A percentile compares a stretch with the other conserved stretches of the same genome.
These are phyloP conservation scores for Penicillium sp. DNA, from an alignment of 2,329 filamentous ascomycete genomes.

Conservation along the genomic window DNA sequence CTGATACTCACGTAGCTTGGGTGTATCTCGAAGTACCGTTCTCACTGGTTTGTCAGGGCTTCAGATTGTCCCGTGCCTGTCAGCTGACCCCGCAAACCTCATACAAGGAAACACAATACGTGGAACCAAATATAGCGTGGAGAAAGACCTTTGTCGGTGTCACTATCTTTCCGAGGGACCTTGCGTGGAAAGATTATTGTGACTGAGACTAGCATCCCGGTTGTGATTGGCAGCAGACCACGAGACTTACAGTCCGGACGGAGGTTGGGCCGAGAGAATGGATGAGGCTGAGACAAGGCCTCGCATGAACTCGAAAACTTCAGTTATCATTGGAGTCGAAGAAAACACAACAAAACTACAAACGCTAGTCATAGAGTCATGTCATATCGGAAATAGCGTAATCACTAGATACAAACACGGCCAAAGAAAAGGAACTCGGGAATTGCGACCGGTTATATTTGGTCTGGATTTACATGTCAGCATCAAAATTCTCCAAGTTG, in stretches of 20 bases:
- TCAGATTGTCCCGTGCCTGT: not conserved
- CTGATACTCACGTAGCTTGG: not conserved
- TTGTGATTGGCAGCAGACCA: conserved; percentile 10
- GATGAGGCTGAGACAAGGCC: conserved; percentile 7
- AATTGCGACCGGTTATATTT: conserved; percentile 10
- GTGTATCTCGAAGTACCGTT: not conserved
- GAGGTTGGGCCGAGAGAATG: conserved; percentile 12
- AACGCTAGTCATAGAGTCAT: conserved; percentile 26
- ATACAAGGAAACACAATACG: not conserved
- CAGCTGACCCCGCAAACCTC: not conserved
- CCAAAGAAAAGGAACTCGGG: not conserved
- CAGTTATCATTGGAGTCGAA: conserved; percentile 3
- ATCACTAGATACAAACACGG: not conserved
- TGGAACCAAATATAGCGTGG: not conserved
- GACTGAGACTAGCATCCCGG: conserved; percentile 10
- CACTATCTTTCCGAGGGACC: conserved; percentile 8
- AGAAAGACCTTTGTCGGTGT: conserved; percentile 2
- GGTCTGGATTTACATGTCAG: conserved; percentile 12
- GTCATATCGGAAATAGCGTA: conserved; percentile 11
- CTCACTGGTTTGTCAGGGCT: not conserved
- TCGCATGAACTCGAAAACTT: not conserved
- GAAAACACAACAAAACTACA: conserved; percentile 23
- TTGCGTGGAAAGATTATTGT: conserved; percentile 11
- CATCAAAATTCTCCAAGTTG: conserved; percentile 1
- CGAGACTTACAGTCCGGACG: conserved; percentile 15